These are phyloP conservation scores for Aspergillus phoenicis DNA, from an alignment of 2,329 filamentous ascomycete genomes.

Conservation along the genomic window DNA sequence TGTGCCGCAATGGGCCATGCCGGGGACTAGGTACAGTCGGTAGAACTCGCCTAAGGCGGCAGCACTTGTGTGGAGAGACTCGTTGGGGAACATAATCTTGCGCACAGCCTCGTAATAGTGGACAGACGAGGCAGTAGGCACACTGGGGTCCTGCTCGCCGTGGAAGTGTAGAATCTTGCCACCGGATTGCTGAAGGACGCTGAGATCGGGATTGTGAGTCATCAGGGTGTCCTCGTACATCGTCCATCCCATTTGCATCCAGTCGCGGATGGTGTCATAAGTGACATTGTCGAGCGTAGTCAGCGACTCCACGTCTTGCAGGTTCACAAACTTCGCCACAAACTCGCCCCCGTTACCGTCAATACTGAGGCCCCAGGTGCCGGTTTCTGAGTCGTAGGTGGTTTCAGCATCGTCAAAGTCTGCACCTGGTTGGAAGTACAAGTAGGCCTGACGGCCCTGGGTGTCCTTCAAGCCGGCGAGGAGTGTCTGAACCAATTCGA, in stretches of 20 bases:
- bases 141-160: constrained; percentile 55
- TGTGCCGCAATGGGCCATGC: constrained; percentile 51
- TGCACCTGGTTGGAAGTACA: neutral
- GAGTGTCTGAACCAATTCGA: neutral
- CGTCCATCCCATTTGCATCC: constrained; percentile 52
- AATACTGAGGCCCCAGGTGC: neutral
- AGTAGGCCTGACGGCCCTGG: neutral
- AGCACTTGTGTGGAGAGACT: constrained; percentile 42
- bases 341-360: neutral
- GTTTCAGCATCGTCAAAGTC: neutral
- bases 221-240: constrained; percentile 50
- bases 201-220: constrained; percentile 52
- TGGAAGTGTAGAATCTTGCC: constrained; percentile 61
- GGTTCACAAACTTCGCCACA: neutral
- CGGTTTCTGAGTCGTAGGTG: neutral
- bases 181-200: constrained; percentile 30
- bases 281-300: constrained; percentile 51
- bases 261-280: constrained; percentile 57
- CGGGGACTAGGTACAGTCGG: constrained; percentile 55
- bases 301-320: neutral
- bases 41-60: constrained; percentile 54
- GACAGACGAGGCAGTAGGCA: constrained; percentile 56
- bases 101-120: constrained; percentile 58
- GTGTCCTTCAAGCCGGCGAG: neutral
- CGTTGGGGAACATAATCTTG: constrained; percentile 48